These are phyloP conservation scores for Nakazawaea anatomiae DNA, from an alignment of 805 yeast genomes.

Conservation along the genomic window DNA sequence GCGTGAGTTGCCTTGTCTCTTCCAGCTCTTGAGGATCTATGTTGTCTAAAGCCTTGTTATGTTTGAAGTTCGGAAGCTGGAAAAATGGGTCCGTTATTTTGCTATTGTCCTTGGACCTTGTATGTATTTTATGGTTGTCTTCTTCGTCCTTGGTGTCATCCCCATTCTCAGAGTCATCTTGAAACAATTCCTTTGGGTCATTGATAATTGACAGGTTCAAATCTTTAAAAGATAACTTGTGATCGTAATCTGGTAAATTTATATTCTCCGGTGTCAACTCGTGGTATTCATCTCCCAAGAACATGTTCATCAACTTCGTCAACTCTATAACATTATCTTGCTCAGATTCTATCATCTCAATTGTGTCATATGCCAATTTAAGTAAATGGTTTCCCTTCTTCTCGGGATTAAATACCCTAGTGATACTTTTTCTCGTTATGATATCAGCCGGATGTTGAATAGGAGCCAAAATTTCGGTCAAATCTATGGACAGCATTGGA, in stretches of 20 bases:
- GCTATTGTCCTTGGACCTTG: slow-evolving; percentile 11
- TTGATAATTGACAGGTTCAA: slow-evolving; percentile 18
- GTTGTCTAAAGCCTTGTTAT: slow-evolving; percentile 43
- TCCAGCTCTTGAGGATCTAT: slow-evolving; percentile 53
- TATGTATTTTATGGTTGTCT: slow-evolving; percentile 7
- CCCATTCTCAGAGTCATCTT: slow-evolving; percentile 16
- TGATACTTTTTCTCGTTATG: slow-evolving; percentile 61
- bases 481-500: slow-evolving; percentile 43
- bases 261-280: slow-evolving; percentile 58
- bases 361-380: slow-evolving; percentile 63
- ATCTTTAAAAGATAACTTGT: slow-evolving; percentile 35
- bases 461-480: slow-evolving; percentile 65
- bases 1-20: slow-evolving; percentile 67
- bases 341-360: slow-evolving; percentile 75
- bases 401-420: slow-evolving; percentile 52
- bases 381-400: slow-evolving; percentile 39
- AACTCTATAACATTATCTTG: slow-evolving; percentile 70
- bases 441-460: slow-evolving; percentile 77
- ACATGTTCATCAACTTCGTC: slow-evolving; percentile 65
- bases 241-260: slow-evolving; percentile 66
- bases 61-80: slow-evolving; percentile 46
- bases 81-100: slow-evolving; percentile 53
- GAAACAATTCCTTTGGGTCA: slow-evolving; percentile 13
- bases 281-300: slow-evolving; percentile 82
- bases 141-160: slow-evolving; percentile 12